Base-by-base conservation (phyloP, 208 protist genomes). In the Lotmaria passim region DNA sequence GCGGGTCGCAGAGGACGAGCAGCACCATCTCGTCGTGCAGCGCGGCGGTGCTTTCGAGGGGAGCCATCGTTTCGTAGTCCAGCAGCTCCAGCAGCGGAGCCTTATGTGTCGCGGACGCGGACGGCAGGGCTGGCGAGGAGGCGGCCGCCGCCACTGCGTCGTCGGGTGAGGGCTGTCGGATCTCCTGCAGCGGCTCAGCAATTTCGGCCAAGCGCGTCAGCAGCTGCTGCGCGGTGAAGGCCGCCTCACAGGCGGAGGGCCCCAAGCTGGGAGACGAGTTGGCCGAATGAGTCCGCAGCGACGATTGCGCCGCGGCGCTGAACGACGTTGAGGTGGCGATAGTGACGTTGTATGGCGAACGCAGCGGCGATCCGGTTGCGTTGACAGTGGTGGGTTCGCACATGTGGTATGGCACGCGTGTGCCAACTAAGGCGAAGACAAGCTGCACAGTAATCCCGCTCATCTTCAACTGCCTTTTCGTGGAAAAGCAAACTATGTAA, bases 381-480 rank as follows among this genome's bases (percentile, higher is more conserved):
- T 30, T 39, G 28, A 34, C 14, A 1, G 39, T 23, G 10, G 51
- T 14, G n/a, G 50, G 10, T 41, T 70, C 64, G 43, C 23, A 28
- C n/a, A 78, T 67, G 53, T 55, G 55, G 51, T 76, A 76, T 0
- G 71, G 71, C 53, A 72, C 64, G 2, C 72, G 72, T 17, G 64
- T 73, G 63, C 72, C 62, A n/a, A 78, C 33, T 30, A 78, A 73
- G 58, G 72, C 72, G 24, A 78, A 78, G 3, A 78, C 41, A 8
- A 78, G 72, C 48, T 73, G 72, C 47, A 78, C 62, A 0, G 58
- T 78, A 24, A 78, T 78, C 0, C 50, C 56, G 11, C 43, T 66
- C 65, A 73, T 78, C 19, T 57, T 39, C 57, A 14, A 17, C 19
- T n/a, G n/a, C n/a, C n/a, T n/a, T n/a, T n/a, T n/a, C n/a, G n/a